phyloP scores from a whole-genome alignment of 148 eudicot genomes.

The Persicaria tinctoria region DNA sequence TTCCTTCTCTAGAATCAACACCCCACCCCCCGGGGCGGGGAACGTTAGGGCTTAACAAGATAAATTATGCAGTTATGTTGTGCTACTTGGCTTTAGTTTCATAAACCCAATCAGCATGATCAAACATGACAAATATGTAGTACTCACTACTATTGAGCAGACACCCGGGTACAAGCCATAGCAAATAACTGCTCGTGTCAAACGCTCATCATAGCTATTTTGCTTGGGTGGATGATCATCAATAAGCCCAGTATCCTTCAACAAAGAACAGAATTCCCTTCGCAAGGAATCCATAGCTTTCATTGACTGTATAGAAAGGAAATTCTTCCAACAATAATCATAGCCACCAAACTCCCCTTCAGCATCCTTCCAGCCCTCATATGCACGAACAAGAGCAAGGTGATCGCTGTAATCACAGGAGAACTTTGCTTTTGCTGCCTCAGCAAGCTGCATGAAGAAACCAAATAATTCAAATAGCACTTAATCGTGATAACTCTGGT shows the following conservation, averaged over 20 bases:
- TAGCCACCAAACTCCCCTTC: slow-evolving; percentile 63
- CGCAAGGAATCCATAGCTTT: slow-evolving; percentile 94
- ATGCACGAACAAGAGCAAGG: slow-evolving; percentile 90
- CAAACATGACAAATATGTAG: background rate
- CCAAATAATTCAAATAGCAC: slow-evolving; percentile 1
- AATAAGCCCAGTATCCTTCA: slow-evolving; percentile 70
- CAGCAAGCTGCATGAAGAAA: slow-evolving; percentile 67
- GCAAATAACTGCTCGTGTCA: slow-evolving; percentile 78
- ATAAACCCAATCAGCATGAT: background rate
- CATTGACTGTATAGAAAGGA: slow-evolving; percentile 84
- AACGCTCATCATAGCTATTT: slow-evolving; percentile 67
- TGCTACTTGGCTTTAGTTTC: background rate
- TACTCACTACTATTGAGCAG: slow-evolving; percentile 90
- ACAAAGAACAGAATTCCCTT: slow-evolving; percentile 64
- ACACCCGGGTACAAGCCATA: slow-evolving; percentile 96
- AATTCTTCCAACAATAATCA: slow-evolving; percentile 96
- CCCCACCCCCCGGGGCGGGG: background rate
- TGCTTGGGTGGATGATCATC: slow-evolving; percentile 50
- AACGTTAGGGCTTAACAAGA: background rate
- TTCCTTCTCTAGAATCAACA: no score
- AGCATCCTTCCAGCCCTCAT: slow-evolving; percentile 89
- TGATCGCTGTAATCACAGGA: slow-evolving; percentile 80
- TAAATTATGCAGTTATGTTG: background rate
- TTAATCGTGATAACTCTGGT: background rate
- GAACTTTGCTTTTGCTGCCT: slow-evolving; percentile 91